Percentiles rank a stretch among this genome's conserved stretches.
Evolutionary conservation across 169 alveolate species (phyloP).

Genomic region (Plasmodium billcollinsi): DNA sequence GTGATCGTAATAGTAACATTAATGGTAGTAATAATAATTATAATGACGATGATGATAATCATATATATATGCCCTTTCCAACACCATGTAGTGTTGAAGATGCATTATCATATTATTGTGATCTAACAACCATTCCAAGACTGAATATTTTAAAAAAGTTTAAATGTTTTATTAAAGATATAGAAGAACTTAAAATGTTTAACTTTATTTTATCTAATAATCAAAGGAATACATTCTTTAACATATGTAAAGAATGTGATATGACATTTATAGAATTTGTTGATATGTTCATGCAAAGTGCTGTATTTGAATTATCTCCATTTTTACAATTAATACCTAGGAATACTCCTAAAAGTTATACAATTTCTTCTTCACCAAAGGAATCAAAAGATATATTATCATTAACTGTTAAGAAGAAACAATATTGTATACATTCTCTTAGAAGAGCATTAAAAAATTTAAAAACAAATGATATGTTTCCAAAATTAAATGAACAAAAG

Average conservation of each 20-base stretch:
- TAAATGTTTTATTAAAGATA: slow-evolving; percentile 81
- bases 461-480: slow-evolving; percentile 67
- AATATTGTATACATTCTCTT: slow-evolving; percentile 73
- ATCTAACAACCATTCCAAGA: slow-evolving; percentile 84
- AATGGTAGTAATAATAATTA: neutral
- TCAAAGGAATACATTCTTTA: slow-evolving; percentile 52
- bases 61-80: slow-evolving; percentile 71
- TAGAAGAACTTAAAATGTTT: slow-evolving; percentile 77
- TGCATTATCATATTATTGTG: slow-evolving; percentile 84
- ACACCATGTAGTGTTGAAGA: slow-evolving; percentile 83
- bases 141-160: slow-evolving; percentile 79
- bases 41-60: neutral
- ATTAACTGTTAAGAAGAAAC: slow-evolving; percentile 65
- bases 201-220: slow-evolving; percentile 69
- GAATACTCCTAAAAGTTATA: slow-evolving; percentile 84
- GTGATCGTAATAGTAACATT: too few relatives aligned
- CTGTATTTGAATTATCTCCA: slow-evolving; percentile 83
- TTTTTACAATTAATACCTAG: slow-evolving; percentile 87
- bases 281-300: slow-evolving; percentile 81
- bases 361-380: slow-evolving; percentile 87
- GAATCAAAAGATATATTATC: slow-evolving; percentile 54
- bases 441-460: slow-evolving; percentile 56
- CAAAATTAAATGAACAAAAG: slow-evolving; percentile 56
- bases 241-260: slow-evolving; percentile 79
- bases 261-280: slow-evolving; percentile 84